phyloP scores from a whole-genome alignment of 2,329 filamentous ascomycete genomes.

The Penicillium sp. region DNA sequence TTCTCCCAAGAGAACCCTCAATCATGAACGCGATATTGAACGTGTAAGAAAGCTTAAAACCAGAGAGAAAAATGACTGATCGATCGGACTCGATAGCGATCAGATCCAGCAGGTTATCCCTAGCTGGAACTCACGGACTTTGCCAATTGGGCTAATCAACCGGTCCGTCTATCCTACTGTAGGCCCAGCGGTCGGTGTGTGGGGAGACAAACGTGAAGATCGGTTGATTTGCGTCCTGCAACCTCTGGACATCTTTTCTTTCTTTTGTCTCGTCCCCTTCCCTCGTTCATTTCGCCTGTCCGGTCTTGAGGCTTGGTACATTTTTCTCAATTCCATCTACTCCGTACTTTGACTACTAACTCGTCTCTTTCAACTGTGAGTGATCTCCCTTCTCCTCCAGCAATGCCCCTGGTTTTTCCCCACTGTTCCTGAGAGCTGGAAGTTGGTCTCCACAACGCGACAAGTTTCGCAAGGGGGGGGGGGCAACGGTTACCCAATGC shows the following conservation, averaged over 20 bases:
- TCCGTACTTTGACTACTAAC: not conserved
- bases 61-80: not conserved
- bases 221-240: conserved; percentile 9
- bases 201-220: conserved; percentile 13
- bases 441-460: conserved; percentile 31
- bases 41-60: not conserved
- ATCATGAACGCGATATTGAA: too few relatives aligned
- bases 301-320: not conserved
- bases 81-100: not conserved
- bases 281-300: not conserved
- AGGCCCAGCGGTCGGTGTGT: conserved; percentile 10
- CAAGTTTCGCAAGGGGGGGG: conserved; percentile 26
- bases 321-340: conserved; percentile 6
- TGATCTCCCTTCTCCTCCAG: conserved; percentile 4
- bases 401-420: conserved; percentile 23
- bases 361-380: conserved; percentile 15
- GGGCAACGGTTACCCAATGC: conserved; percentile 17
- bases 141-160: conserved; percentile 4
- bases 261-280: not conserved
- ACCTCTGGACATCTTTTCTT: not conserved
- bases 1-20: too few relatives aligned
- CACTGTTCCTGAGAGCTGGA: conserved; percentile 31
- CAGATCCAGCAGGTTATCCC: conserved; percentile 3
- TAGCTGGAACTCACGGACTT: conserved; percentile 4
- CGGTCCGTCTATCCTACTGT: not conserved